phyloP scores from a whole-genome alignment of 2,329 filamentous ascomycete species.

The Botrytis pseudocinerea region DNA sequence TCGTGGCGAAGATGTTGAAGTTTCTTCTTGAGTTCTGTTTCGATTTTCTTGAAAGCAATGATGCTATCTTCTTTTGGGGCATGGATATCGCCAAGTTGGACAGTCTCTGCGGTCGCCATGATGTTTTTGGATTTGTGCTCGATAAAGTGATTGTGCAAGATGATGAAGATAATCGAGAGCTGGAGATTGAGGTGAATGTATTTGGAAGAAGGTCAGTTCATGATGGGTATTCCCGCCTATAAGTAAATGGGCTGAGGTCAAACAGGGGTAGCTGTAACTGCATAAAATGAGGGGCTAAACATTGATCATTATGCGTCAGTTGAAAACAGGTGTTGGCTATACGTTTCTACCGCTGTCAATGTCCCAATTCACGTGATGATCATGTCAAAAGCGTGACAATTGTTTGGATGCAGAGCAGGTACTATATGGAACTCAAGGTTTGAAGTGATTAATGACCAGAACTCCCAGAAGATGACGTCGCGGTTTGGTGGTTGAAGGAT shows the following conservation, averaged over 20 bases:
- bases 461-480: background rate
- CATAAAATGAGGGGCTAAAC: conserved; percentile 15
- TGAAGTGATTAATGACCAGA: background rate
- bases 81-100: conserved; percentile 46
- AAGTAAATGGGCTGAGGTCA: conserved; percentile 14
- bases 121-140: background rate
- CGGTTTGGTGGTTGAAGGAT: background rate
- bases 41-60: conserved; percentile 50
- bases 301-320: conserved; percentile 2
- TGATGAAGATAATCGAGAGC: too few species aligned
- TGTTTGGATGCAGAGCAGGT: background rate
- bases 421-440: background rate
- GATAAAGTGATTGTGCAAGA: background rate
- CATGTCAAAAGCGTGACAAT: background rate
- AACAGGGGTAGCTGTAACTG: conserved; percentile 9
- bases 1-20: conserved; percentile 52
- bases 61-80: conserved; percentile 53
- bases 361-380: background rate
- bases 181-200: background rate
- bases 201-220: background rate
- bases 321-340: conserved; percentile 15
- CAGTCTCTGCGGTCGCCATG: conserved; percentile 50
- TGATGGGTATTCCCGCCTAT: background rate
- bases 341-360: background rate
- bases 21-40: conserved; percentile 52